A percentile compares a stretch with the other conserved stretches of the same genome.
phyloP scores from a whole-genome alignment of 768 basidiomycete genomes.

The Tylopilus vinaceipallidus region DNA sequence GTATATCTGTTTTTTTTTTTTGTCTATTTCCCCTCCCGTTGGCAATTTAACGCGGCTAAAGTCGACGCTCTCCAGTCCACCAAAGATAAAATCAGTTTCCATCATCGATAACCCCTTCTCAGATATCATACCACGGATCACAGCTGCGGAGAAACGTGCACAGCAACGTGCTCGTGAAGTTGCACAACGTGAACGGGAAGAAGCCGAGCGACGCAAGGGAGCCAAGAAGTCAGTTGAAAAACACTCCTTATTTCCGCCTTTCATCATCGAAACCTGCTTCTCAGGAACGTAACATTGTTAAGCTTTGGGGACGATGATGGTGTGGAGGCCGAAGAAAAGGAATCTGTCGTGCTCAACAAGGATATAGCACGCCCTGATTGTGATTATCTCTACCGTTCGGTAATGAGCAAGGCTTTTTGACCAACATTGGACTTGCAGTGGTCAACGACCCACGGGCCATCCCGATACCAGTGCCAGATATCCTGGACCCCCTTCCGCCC shows the following conservation, averaged over 20 bases:
- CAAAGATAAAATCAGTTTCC: slow-evolving; percentile 81
- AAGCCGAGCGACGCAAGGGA: slow-evolving; percentile 63
- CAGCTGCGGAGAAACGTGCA: slow-evolving; percentile 83
- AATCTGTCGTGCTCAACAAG: slow-evolving; percentile 59
- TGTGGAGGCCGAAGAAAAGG: slow-evolving; percentile 54
- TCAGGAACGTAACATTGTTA: slow-evolving; percentile 83
- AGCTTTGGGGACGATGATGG: slow-evolving; percentile 83
- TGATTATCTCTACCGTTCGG: slow-evolving; percentile 38
- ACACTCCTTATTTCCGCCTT: neutral
- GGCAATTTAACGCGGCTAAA: slow-evolving; percentile 1
- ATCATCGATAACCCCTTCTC: slow-evolving; percentile 93
- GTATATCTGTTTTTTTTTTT: slow-evolving; percentile 24
- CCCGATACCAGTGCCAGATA: slow-evolving; percentile 10
- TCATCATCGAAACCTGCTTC: neutral
- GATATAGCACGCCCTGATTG: slow-evolving; percentile 81
- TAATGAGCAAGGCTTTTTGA: neutral
- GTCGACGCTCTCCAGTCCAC: slow-evolving; percentile 55
- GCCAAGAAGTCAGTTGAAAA: slow-evolving; percentile 76
- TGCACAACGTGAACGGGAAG: slow-evolving; percentile 76
- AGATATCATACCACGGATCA: slow-evolving; percentile 95
- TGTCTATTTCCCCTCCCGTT: neutral
- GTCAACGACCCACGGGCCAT: slow-evolving; percentile 14
- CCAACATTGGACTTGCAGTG: slow-evolving; percentile 18
- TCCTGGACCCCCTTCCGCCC: slow-evolving; percentile 1
- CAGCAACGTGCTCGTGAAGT: slow-evolving; percentile 82